Evolutionary conservation across 2,329 filamentous ascomycete genomes (phyloP).

Genomic region (Aspergillus sp.): DNA sequence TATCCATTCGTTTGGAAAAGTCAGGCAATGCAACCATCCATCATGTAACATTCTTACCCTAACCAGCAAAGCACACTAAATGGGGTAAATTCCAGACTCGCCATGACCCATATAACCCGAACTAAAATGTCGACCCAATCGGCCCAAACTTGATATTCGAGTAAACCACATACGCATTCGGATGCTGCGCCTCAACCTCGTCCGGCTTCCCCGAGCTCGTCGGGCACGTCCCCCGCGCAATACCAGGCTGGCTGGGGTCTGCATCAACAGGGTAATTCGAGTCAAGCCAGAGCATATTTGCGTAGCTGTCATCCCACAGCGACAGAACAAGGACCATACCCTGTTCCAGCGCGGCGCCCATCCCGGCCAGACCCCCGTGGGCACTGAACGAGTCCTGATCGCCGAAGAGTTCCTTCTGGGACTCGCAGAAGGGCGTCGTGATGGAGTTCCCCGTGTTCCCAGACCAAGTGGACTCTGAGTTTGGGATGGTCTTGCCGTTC

Average conservation of each 20-base stretch:
- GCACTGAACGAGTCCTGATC: slow-evolving; percentile 55
- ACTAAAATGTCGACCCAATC: slow-evolving; percentile 56
- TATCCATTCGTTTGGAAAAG: no score
- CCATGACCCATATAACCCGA: no score
- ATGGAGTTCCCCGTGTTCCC: slow-evolving; percentile 56
- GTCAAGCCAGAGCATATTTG: slow-evolving; percentile 76
- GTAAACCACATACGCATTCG: slow-evolving; percentile 55
- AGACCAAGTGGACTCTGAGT: slow-evolving; percentile 49
- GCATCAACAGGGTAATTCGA: slow-evolving; percentile 58
- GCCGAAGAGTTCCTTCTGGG: slow-evolving; percentile 56
- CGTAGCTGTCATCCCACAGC: slow-evolving; percentile 64
- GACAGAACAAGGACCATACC: slow-evolving; percentile 66
- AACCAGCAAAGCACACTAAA: no score
- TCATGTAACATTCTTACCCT: no score
- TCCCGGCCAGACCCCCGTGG: slow-evolving; percentile 56
- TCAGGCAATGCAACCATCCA: no score
- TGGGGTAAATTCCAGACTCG: no score
- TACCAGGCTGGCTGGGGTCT: slow-evolving; percentile 47
- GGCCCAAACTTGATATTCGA: slow-evolving; percentile 62
- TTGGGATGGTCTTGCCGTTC: slow-evolving; percentile 59
- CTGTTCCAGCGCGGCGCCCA: slow-evolving; percentile 55
- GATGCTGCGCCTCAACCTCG: slow-evolving; percentile 48
- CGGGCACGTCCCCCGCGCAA: slow-evolving; percentile 56
- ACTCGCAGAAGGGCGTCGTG: slow-evolving; percentile 58
- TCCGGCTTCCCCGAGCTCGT: slow-evolving; percentile 53